Conservation (phyloP, 31 red algal species). For the Asparagopsis taxiformis region DNA sequence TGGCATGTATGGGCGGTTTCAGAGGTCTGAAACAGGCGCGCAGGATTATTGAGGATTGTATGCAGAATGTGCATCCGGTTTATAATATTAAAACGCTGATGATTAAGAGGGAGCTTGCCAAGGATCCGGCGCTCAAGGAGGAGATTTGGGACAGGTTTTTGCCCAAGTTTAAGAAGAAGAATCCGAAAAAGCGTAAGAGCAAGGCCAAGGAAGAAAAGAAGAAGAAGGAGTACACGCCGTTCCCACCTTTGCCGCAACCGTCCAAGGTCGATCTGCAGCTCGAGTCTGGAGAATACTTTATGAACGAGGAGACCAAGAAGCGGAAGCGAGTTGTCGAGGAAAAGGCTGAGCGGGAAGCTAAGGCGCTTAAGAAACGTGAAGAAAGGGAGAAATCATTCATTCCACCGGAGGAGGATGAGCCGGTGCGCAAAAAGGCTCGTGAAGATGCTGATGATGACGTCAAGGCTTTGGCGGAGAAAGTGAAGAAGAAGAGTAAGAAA, state of each 20-base stretch:
- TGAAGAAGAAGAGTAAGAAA: conserved; percentile 5
- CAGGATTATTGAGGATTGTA: conserved; percentile 86
- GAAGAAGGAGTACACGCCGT: conserved; percentile 51
- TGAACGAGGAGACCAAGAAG: conserved; percentile 43
- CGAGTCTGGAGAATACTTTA: conserved; percentile 95
- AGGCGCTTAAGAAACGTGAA: conserved; percentile 2
- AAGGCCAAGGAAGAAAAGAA: neutral
- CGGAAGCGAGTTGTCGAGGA: conserved; percentile 16
- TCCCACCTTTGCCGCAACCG: conserved; percentile 76
- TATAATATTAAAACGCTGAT: conserved; percentile 97
- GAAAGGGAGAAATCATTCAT: conserved; percentile 17
- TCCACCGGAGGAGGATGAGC: conserved; percentile 25
- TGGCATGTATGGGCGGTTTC: conserved; percentile 81
- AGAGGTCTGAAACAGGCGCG: conserved; percentile 89
- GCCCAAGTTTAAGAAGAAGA: conserved; percentile 95
- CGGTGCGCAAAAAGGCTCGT: neutral
- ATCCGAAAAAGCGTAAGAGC: conserved; percentile 40
- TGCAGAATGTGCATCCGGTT: conserved; percentile 91
- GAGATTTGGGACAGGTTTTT: conserved; percentile 96
- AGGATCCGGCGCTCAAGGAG: conserved; percentile 71
- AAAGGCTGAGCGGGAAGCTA: neutral
- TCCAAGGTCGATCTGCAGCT: conserved; percentile 86
- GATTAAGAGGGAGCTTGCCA: conserved; percentile 94
- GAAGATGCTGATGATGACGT: conserved; percentile 16
- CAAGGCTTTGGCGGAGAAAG: conserved; percentile 10